Evolutionary conservation across 371 early-diverging fungal genomes (phyloP).

Genomic region (Caulochytrium protostelioides): DNA sequence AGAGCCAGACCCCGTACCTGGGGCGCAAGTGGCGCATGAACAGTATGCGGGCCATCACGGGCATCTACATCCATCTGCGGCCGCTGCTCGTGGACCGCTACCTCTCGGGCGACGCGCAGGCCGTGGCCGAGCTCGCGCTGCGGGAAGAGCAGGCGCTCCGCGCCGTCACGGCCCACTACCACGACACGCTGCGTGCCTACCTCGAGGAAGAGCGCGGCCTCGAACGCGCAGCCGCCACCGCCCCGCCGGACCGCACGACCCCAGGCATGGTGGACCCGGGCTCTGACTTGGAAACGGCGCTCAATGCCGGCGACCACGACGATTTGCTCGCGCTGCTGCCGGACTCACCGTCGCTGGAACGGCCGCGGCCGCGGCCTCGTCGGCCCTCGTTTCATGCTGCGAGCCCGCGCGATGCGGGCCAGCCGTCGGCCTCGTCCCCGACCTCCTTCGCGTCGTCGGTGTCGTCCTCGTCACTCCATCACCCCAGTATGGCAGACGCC

Average conservation of each 20-base stretch:
- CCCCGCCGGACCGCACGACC: too few relatives aligned
- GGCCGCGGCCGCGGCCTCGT: too few relatives aligned
- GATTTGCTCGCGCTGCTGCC: too few relatives aligned
- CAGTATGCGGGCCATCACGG: constrained; percentile 60
- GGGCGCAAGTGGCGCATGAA: constrained; percentile 59
- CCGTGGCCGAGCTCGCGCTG: constrained; percentile 47
- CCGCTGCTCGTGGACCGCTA: constrained; percentile 49
- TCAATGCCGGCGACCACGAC: too few relatives aligned
- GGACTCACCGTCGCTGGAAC: too few relatives aligned
- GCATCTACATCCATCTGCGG: constrained; percentile 43
- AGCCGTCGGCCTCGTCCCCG: constrained; percentile 2
- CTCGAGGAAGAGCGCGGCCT: too few relatives aligned
- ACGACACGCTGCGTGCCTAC: constrained; percentile 38
- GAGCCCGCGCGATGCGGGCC: too few relatives aligned
- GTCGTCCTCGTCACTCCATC: too few relatives aligned
- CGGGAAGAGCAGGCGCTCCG: constrained; percentile 44
- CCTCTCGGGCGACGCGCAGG: constrained; percentile 44
- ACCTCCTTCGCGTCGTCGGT: background rate
- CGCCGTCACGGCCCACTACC: constrained; percentile 34
- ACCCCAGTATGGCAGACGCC: constrained; percentile 5
- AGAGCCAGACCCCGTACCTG: constrained; percentile 51
- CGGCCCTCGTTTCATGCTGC: too few relatives aligned
- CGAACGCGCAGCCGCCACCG: too few relatives aligned
- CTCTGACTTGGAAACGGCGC: too few relatives aligned
- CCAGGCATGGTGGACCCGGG: too few relatives aligned